Percentiles rank a stretch among this genome's conserved stretches.
Conservation (phyloP, 208 protist genomes). For the Trypanosoma platydactyli region DNA sequence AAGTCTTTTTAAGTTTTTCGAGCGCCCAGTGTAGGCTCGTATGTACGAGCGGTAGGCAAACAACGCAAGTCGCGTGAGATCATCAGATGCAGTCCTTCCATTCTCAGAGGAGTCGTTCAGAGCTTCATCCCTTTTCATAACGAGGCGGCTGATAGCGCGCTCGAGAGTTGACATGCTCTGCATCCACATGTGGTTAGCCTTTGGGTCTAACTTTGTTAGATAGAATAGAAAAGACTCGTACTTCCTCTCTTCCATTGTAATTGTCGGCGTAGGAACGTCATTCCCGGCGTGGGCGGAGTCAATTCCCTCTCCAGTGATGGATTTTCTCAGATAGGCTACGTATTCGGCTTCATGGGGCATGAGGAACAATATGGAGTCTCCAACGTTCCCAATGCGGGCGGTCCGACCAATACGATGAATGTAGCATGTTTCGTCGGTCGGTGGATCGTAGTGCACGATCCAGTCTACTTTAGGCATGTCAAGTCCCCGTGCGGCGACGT, state of each 20-base stretch:
- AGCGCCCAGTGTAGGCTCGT: slow-evolving; percentile 95
- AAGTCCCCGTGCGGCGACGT: slow-evolving; percentile 93
- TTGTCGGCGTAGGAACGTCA: slow-evolving; percentile 11
- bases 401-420: slow-evolving; percentile 90
- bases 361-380: slow-evolving; percentile 80
- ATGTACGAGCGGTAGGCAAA: slow-evolving; percentile 98
- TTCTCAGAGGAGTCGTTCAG: neutral
- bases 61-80: slow-evolving; percentile 93
- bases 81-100: slow-evolving; percentile 93
- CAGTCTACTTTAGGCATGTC: slow-evolving; percentile 95
- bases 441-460: slow-evolving; percentile 94
- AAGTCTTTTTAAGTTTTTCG: slow-evolving; percentile 72
- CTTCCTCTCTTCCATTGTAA: slow-evolving; percentile 70
- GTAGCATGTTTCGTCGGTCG: slow-evolving; percentile 73
- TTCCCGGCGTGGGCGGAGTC: slow-evolving; percentile 3
- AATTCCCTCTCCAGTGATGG: slow-evolving; percentile 21
- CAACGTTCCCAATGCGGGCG: slow-evolving; percentile 73
- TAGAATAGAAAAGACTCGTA: slow-evolving; percentile 88
- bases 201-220: slow-evolving; percentile 96
- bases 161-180: slow-evolving; percentile 88
- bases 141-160: slow-evolving; percentile 91
- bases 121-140: slow-evolving; percentile 45
- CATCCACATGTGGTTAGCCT: slow-evolving; percentile 85
- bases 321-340: slow-evolving; percentile 46
- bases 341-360: slow-evolving; percentile 71